Evolutionary conservation across 1,284 basidiomycete genomes (phyloP), one percentile per base, ranked within the genome.

Genomic region (Pseudozyma tsukubaensis): DNA sequence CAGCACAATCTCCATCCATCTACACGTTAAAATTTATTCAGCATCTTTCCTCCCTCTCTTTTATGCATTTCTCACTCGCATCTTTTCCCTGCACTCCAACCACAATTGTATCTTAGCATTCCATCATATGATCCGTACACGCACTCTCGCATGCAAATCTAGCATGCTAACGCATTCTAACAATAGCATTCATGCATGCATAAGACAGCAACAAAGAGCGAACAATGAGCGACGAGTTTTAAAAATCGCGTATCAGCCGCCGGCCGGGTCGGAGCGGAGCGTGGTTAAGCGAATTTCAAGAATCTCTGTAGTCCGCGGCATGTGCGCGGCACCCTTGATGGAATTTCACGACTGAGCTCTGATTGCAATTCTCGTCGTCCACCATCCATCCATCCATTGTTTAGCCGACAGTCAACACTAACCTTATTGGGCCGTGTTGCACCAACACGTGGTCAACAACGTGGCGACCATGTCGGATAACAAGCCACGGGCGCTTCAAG

Each of bases 401-500:
- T 29, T 6, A 3, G 24, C 24, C 6, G 24, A 29, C 50, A 8
- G 19, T n/a, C 57, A 29, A 4, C 44, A 19, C 21, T n/a, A 39
- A 39, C 37, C 12, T 39, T n/a, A 32, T 11, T 14, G 29, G 13
- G 14, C 53, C 24, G 3, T 29, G 24, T 29, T 29, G 24, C 24
- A 29, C 24, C 24, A 29, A 29, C 24, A 29, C 24, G 24, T 29
- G 24, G 24, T 29, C 24, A 29, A 3, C 24, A 29, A 29, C 24
- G 24, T 29, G 24, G 24, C 24, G 24, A 29, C 24, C 24, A 12
- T n/a, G 56, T 52, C 53, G 11, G 57, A 57, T n/a, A 24, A 43
- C 32, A 57, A 55, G 24, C 52, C 67, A 12, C 54, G 60, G 21
- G 53, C 37, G 29, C 35, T 70, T 14, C 61, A 70, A 35, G 60